Evolutionary conservation across 2,329 filamentous ascomycete genomes (phyloP).

Genomic region (Neurospora sp.): DNA sequence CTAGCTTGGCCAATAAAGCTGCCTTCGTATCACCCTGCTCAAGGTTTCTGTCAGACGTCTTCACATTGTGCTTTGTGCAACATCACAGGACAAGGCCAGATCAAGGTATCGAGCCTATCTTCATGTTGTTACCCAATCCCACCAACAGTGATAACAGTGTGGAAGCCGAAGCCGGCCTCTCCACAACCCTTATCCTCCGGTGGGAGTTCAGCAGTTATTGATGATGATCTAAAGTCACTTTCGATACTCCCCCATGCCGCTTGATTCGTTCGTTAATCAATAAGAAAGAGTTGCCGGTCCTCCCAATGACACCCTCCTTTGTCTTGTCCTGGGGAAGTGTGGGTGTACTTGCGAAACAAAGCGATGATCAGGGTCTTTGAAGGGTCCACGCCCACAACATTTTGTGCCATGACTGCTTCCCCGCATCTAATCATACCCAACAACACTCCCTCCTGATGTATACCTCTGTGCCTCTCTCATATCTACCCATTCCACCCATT

Average conservation of each 20-base stretch:
- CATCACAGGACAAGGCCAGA: neutral
- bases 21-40: neutral
- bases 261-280: neutral
- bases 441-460: neutral
- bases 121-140: neutral
- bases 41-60: neutral
- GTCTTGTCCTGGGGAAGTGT: neutral
- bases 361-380: neutral
- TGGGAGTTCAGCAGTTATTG: neutral
- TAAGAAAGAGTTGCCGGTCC: neutral
- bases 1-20: neutral
- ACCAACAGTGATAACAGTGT: neutral
- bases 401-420: neutral
- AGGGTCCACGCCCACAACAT: neutral
- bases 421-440: neutral
- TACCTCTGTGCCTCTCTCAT: neutral
- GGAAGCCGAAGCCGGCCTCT: neutral
- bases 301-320: neutral
- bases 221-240: neutral
- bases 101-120: neutral
- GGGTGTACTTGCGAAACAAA: neutral
- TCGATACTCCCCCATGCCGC: neutral
- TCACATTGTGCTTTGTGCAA: neutral
- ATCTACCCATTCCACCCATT: neutral
- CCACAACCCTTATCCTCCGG: neutral